Conservation (phyloP, 495 filamentous ascomycete genomes). For the Cenococcum geophilum region DNA sequence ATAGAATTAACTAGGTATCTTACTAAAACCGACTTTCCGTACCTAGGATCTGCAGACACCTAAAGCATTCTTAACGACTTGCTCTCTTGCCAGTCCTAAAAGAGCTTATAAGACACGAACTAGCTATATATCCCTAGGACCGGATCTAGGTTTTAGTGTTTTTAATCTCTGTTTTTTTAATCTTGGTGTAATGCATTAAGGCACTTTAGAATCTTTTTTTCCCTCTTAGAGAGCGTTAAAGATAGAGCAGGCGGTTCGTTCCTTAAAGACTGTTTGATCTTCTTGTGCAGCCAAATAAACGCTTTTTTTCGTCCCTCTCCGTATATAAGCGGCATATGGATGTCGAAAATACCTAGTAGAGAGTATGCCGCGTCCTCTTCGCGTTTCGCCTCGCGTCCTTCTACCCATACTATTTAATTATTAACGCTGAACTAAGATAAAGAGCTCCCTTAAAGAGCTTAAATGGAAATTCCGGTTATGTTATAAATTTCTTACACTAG, state of each 20-base stretch:
- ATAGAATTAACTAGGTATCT: conserved; percentile 5
- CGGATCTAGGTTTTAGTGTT: background rate
- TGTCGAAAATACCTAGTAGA: too few species aligned
- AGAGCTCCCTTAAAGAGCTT: conserved; percentile 20
- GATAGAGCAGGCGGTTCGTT: conserved; percentile 69
- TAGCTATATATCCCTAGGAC: background rate
- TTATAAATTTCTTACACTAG: conserved; percentile 22
- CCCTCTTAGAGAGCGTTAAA: conserved; percentile 85
- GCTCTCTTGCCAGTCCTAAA: background rate
- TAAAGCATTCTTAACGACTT: background rate
- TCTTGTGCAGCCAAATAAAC: conserved; percentile 9
- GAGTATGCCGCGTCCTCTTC: too few species aligned
- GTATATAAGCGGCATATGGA: too few species aligned
- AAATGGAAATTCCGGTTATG: too few species aligned
- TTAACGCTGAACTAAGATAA: conserved; percentile 20
- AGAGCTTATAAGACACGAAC: background rate
- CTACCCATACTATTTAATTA: conserved; percentile 27
- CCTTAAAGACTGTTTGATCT: conserved; percentile 12
- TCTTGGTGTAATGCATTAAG: too few species aligned
- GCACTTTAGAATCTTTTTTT: too few species aligned
- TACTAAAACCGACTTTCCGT: conserved; percentile 9
- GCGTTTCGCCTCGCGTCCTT: conserved; percentile 20
- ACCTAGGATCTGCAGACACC: conserved; percentile 12
- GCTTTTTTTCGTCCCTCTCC: conserved; percentile 13
- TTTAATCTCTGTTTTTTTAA: background rate